Base-by-base conservation (phyloP, 192 early-diverging fungal species). In the Entomortierella chlamydospora region DNA sequence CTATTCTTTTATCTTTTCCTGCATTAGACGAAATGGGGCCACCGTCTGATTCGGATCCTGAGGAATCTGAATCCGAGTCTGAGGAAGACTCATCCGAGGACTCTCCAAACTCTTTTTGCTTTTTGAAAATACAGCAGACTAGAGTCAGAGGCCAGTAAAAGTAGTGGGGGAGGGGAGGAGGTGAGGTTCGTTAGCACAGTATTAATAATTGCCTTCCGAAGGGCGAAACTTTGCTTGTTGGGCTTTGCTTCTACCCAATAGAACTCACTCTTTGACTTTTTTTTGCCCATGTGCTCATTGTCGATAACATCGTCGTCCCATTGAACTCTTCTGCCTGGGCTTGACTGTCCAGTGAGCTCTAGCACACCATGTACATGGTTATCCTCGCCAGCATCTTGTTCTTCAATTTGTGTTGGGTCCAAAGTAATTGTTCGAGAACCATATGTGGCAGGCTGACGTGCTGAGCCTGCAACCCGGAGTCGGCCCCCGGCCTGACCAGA, bases 81-180 rank as follows among this genome's bases (percentile, higher is more conserved):
- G 72, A 81, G 17, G 81, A 83, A n/a, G 79, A 81, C 34, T 84
- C 83, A 26, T 84, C 83, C 1, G 84, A 87, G 10, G 83, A 84
- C 34, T 87, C 86, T 26, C 84, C 86, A 57, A 85, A 72, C 39
- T 67, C 81, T 60, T 57, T 84, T 34, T 90, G 87, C 56, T 83
- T 87, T 70, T 90, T 90, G 78, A 86, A 93, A 56, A 93, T 93
- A 65, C 91, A 93, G 82, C 91, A 93, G 55, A 93, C 91, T 92
- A 55, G 25, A 0, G 54, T n/a, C 25, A 56, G 23, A 45, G 33
- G 50, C 18, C n/a, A 49, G 34, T 9, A 33, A 41, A 33, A 34
- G 58, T 28, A 30, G 17, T 37, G 7, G n/a, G n/a, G n/a, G n/a
- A n/a, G n/a, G n/a, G n/a, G n/a, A n/a, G n/a, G n/a, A n/a, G n/a